Evolutionary conservation across 2,329 filamentous ascomycete species (phyloP).

Genomic region (Trichoderma cornu-damae): DNA sequence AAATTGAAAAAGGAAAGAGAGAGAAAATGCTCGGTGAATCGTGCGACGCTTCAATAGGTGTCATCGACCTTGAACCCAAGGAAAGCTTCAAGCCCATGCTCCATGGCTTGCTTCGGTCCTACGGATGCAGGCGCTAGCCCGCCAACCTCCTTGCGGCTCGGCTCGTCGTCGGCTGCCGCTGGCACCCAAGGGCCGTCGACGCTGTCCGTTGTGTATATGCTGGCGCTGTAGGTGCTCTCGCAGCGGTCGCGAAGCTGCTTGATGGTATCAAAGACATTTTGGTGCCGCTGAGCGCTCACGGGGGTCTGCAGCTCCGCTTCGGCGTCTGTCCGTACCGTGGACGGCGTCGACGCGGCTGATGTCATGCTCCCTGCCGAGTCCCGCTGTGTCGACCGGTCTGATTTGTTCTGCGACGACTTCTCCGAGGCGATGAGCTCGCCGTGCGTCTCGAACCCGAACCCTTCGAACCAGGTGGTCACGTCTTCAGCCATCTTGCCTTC

Average conservation of each 20-base stretch:
- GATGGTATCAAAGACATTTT: constrained; percentile 27
- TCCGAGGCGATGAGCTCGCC: constrained; percentile 36
- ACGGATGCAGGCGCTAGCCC: constrained; percentile 14
- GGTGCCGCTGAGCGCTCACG: constrained; percentile 22
- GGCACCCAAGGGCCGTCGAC: not conserved
- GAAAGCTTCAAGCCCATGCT: constrained; percentile 6
- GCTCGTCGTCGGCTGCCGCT: not conserved
- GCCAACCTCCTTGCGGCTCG: constrained; percentile 25
- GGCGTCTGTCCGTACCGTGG: constrained; percentile 29
- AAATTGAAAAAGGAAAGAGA: constrained; percentile 7
- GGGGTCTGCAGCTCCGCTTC: constrained; percentile 38
- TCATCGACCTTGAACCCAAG: constrained; percentile 11
- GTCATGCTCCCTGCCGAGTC: constrained; percentile 19
- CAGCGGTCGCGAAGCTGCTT: constrained; percentile 29
- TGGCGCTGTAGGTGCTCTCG: constrained; percentile 17
- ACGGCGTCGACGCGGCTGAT: constrained; percentile 25
- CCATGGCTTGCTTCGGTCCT: constrained; percentile 33
- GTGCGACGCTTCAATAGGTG: constrained; percentile 1
- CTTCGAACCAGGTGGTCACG: constrained; percentile 48
- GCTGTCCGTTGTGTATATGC: constrained; percentile 6
- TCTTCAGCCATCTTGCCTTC: constrained; percentile 39
- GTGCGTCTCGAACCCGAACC: constrained; percentile 42
- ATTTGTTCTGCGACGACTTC: constrained; percentile 19
- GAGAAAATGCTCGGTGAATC: not conserved
- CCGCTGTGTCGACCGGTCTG: constrained; percentile 24